Conservation (phyloP, 192 early-diverging fungal species). For the Linnemannia zychae region DNA sequence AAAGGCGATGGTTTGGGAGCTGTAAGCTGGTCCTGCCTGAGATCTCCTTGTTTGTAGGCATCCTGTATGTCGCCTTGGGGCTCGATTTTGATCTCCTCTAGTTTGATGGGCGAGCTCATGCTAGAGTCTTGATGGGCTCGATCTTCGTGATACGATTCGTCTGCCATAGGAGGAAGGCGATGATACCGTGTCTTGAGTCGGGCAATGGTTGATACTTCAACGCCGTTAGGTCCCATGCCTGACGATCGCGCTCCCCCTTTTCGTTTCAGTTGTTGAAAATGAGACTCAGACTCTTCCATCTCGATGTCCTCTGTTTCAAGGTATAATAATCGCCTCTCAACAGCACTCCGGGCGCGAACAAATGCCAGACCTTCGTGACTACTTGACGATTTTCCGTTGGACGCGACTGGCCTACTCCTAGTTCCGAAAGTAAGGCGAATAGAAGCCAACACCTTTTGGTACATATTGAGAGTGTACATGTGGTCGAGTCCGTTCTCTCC, state of each 20-base stretch:
- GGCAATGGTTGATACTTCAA: not conserved
- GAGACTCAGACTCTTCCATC: not conserved
- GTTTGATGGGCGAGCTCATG: not conserved
- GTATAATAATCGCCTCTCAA: not conserved
- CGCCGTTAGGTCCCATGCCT: not conserved
- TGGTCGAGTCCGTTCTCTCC: conserved; percentile 20
- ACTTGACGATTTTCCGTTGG: not conserved
- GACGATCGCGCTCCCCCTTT: not conserved
- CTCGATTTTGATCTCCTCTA: not conserved
- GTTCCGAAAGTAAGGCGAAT: conserved; percentile 21
- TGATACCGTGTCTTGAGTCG: not conserved
- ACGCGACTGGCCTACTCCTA: not conserved
- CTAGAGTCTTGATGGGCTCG: not conserved
- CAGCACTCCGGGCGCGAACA: conserved; percentile 18
- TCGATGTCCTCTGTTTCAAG: not conserved
- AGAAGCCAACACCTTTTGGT: conserved; percentile 16
- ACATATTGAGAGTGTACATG: conserved; percentile 45
- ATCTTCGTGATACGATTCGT: not conserved
- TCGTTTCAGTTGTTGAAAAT: not conserved
- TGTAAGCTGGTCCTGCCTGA: not conserved
- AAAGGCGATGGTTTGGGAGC: not conserved
- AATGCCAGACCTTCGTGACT: conserved; percentile 17
- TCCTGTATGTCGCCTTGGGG: not conserved
- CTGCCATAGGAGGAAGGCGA: not conserved
- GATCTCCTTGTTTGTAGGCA: not conserved